These are phyloP conservation scores for Solanum medicagineum DNA, from an alignment of 257 asterid genomes.

Conservation along the genomic window DNA sequence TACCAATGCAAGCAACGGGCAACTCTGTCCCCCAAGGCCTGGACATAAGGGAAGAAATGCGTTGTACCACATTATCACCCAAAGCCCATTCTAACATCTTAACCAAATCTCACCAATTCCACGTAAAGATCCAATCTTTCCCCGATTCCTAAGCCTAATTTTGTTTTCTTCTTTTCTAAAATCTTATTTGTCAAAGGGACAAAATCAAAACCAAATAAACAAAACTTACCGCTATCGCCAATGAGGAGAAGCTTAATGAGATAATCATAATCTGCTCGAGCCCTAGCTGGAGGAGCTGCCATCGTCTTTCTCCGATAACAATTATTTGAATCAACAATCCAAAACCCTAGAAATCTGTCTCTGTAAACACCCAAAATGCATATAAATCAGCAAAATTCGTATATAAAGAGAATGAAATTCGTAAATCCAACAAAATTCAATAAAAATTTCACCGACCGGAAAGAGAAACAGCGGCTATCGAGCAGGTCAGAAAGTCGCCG, in stretches of 20 bases:
- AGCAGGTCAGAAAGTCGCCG: neutral
- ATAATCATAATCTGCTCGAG: slow-evolving; percentile 24
- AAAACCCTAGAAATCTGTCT: slow-evolving; percentile 5
- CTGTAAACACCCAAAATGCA: neutral
- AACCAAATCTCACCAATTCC: neutral
- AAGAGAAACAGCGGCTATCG: neutral
- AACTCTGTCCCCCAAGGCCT: neutral
- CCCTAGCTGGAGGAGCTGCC: slow-evolving; percentile 25
- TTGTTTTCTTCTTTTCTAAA: neutral
- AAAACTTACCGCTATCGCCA: slow-evolving; percentile 23
- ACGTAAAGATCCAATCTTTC: neutral
- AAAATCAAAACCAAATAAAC: neutral
- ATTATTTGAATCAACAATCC: neutral
- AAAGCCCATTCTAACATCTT: neutral
- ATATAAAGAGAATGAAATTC: neutral
- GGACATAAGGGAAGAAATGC: neutral
- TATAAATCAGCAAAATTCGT: neutral
- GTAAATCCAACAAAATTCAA: neutral
- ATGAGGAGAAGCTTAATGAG: slow-evolving; percentile 22
- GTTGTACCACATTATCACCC: neutral
- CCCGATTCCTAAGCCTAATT: neutral
- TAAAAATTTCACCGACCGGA: neutral
- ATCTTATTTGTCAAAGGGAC: neutral
- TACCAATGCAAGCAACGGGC: neutral
- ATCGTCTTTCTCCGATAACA: neutral